Evolutionary conservation across 768 basidiomycete genomes (phyloP).

Genomic region (Cubamyces sp.): DNA sequence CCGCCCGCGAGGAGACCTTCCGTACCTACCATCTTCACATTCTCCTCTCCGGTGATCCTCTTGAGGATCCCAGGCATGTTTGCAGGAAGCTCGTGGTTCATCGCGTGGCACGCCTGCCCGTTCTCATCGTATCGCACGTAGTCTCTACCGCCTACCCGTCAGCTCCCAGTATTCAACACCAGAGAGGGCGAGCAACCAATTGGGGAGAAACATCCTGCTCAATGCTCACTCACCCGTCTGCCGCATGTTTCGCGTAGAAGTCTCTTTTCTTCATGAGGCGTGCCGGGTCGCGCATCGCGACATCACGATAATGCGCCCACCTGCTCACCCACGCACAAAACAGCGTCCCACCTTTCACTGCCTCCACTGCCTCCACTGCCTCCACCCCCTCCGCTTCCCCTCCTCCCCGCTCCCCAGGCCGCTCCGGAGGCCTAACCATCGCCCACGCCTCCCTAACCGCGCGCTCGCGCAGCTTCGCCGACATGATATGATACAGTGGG

Average conservation of each 20-base stretch:
- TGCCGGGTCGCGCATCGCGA: slow-evolving; percentile 21
- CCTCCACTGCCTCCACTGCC: too few species aligned
- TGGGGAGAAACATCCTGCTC: too few species aligned
- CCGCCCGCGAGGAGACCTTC: slow-evolving; percentile 26
- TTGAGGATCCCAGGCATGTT: slow-evolving; percentile 17
- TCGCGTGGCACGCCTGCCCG: slow-evolving; percentile 14
- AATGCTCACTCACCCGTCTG: slow-evolving; percentile 8
- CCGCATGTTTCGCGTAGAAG: slow-evolving; percentile 25
- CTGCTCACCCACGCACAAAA: slow-evolving; percentile 26
- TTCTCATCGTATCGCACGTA: slow-evolving; percentile 6
- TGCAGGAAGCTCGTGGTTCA: slow-evolving; percentile 20
- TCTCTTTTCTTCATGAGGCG: slow-evolving; percentile 13
- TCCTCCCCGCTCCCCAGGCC: too few species aligned
- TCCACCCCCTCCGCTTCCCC: too few species aligned
- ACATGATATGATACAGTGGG: slow-evolving; percentile 28
- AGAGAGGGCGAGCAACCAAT: too few species aligned
- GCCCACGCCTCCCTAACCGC: slow-evolving; percentile 22
- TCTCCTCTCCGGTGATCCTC: slow-evolving; percentile 11
- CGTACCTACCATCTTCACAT: slow-evolving; percentile 23
- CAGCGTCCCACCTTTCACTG: slow-evolving; percentile 16
- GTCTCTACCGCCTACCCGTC: not conserved
- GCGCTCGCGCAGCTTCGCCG: slow-evolving; percentile 13
- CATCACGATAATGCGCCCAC: slow-evolving; percentile 27
- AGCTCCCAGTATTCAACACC: too few species aligned
- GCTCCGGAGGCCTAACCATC: slow-evolving; percentile 20